Base-by-base conservation (phyloP, 2,329 filamentous ascomycete genomes). In the Fusarium xyrophilum region DNA sequence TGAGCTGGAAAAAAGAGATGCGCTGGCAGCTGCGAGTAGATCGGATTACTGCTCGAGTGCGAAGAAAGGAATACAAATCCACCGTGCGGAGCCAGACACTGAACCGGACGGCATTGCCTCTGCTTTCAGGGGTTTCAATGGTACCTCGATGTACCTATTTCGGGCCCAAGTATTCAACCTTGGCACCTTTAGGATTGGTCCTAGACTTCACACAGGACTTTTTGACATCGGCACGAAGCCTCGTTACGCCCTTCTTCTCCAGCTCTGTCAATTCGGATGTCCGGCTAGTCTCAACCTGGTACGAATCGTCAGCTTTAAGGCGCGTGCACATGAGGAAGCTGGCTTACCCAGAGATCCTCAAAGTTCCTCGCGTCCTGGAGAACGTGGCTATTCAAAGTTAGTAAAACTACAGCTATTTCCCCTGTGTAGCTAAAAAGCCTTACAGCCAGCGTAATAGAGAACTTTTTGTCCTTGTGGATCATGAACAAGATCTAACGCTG, bases 31-130 rank as follows among this genome's bases (percentile, higher is more conserved):
- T 9, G 74, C 73, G 4, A 75, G 70, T 4, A 82, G 68, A 5
- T 80, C 81, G 0, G 79, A 79, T 58, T 83, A 84, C 27, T 77
- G 76, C 52, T 82, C 78, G 1, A 85, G 76, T 4, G 77, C 78
- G 65, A 85, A 84, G 63, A 84, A 85, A 0, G 83, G 83, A 17
- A 84, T 72, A 32, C 80, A 83, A 5, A 83, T 66, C 82, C 82
- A 84, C 23, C 76, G 77, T 1, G 76, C 75, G 2, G 67, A 53
- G 13, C 63, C 48, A 38, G 52, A 51, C 54, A 68, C 10, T 50
- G 55, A 47, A 4, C 69, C 59, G 9, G 64, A 47, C 2, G 58
- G 33, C 6, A 59, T 56, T 5, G 48, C 33, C 27, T 73, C 67
- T 27, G 73, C 74, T 36, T 72, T 68, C 25, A 57, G 60, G 30